A percentile compares a stretch with the other conserved stretches of the same genome.
These are phyloP conservation scores for Globisporangium splendens DNA, from an alignment of 352 stramenopile genomes.

Conservation along the genomic window DNA sequence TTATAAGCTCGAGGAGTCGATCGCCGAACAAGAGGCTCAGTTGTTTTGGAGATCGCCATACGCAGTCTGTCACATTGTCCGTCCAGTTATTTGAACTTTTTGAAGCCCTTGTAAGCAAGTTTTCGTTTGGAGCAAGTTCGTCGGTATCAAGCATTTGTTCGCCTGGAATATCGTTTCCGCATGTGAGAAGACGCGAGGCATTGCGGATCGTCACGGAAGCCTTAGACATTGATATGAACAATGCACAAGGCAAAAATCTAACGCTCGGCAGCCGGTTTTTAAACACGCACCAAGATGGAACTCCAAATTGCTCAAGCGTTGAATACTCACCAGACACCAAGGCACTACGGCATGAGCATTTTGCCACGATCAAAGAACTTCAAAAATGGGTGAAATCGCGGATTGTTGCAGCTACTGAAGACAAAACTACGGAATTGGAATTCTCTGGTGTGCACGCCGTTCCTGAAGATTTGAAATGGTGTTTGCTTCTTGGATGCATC, in stretches of 20 bases:
- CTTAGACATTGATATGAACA: slow-evolving; percentile 1
- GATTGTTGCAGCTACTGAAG: slow-evolving; percentile 1
- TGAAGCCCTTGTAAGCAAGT: slow-evolving; percentile 12
- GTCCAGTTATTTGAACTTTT: slow-evolving; percentile 9
- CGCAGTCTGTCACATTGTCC: slow-evolving; percentile 4
- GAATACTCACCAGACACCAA: neutral
- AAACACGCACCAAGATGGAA: neutral
- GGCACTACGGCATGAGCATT: neutral
- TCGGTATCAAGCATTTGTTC: neutral
- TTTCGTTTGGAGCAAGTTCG: slow-evolving; percentile 5
- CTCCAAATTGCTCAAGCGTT: slow-evolving; percentile 8
- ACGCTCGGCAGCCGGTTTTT: slow-evolving; percentile 12
- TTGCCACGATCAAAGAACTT: slow-evolving; percentile 4
- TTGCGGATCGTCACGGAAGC: slow-evolving; percentile 3
- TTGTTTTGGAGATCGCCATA: slow-evolving; percentile 7
- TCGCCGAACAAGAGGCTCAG: slow-evolving; percentile 3
- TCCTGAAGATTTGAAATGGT: slow-evolving; percentile 27
- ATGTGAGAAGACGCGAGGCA: slow-evolving; percentile 5
- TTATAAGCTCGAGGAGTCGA: neutral
- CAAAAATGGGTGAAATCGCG: neutral
- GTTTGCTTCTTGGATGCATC: slow-evolving; percentile 30
- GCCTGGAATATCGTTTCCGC: slow-evolving; percentile 6
- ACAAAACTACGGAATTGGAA: neutral
- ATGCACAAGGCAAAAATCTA: neutral
- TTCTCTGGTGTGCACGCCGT: slow-evolving; percentile 15